Evolutionary conservation across 2,329 filamentous ascomycete species (phyloP), one percentile per base, ranked within the genome.

Genomic region (Pseudovirgaria hyperparasitica): DNA sequence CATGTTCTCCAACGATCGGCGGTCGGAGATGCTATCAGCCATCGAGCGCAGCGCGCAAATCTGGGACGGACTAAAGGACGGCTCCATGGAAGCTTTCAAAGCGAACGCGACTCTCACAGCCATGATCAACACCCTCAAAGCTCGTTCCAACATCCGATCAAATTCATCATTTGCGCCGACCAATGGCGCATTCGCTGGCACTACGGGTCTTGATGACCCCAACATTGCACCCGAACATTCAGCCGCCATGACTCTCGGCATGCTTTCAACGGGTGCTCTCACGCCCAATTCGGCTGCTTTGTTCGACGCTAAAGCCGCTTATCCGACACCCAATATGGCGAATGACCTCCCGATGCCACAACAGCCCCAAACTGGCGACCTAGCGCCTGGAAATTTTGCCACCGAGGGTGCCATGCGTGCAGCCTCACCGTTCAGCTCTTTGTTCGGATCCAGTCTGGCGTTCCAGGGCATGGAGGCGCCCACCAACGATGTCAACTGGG

Each of bases 31-130:
- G 81, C 64, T 90, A 16, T 56, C 63, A 13, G 70, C 75, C 1
- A 67, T 96, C 3, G 76, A 86, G 45, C 67, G 67, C 11, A 80
- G 80, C 6, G 69, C 72, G 23, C 63, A 68, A 11, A 90, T 96
- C 30, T 96, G 86, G 85, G 75, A 78, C 25, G 72, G 72, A 7
- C 62, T 85, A 8, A 70, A 75, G 3, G 77, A 90, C 29, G 65
- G 74, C 14, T 90, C 80, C 1, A 78, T 94, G 58, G 87, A 96
- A 40, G 84, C 86, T 0, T 86, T 76, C 58, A 96, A 96, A 57
- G 87, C 84, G 2, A 73, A 73, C 21, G 73, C 72, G 22, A 68
- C 87, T 14, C 62, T 96, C n/a, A 75, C 74, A 13, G 74, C 94
- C 27, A 85, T 96, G 70, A 58, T 96, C 23, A 67, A 74, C 17